Evolutionary conservation across 2,329 filamentous ascomycete species (phyloP), one percentile per base, ranked within the genome.

Genomic region (Fusarium longipes): DNA sequence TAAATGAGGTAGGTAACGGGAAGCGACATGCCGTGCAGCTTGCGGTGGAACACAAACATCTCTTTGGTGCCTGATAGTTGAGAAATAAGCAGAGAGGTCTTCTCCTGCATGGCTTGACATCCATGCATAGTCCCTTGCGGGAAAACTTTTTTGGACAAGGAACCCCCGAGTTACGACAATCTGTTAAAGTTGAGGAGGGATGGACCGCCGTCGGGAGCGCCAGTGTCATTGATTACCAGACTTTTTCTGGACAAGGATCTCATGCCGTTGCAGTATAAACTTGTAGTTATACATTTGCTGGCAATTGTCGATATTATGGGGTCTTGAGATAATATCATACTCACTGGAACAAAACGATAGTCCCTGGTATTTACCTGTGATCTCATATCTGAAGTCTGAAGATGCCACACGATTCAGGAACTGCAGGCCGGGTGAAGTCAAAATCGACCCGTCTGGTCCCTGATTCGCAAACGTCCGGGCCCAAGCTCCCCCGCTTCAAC

Each of bases 81-180:
- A 27, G 25, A 36, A 27, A 20, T 20, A 25, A 27, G 45, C 17
- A 49, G 45, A 38, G 22, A 53, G 40, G 45, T 29, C 60, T 55
- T 44, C 51, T 69, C 65, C 63, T 71, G 66, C 66, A 71, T 68
- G 48, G 50, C 51, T 58, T 63, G 59, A 62, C 63, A 70, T 73
- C 69, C 71, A 73, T 70, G 71, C 71, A 73, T 70, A 48, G 57
- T 39, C 47, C 62, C 65, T 63, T 65, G 45, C 39, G 57, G 53
- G 32, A 60, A 49, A 47, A 24, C 56, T 32, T 32, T 32, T 35
- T 48, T 66, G 25, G 65, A 52, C 56, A 69, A 48, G 65, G 65
- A 55, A 51, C 48, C 61, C 48, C 51, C 44, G 53, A 57, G 68
- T 57, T 53, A 52, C 40, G 39, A 49, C 27, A n/a, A 43, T 50